A percentile compares a stretch with the other conserved stretches of the same genome.
These are phyloP conservation scores for Wickerhamomyces xylosicus DNA, from an alignment of 805 yeast genomes.

Conservation along the genomic window DNA sequence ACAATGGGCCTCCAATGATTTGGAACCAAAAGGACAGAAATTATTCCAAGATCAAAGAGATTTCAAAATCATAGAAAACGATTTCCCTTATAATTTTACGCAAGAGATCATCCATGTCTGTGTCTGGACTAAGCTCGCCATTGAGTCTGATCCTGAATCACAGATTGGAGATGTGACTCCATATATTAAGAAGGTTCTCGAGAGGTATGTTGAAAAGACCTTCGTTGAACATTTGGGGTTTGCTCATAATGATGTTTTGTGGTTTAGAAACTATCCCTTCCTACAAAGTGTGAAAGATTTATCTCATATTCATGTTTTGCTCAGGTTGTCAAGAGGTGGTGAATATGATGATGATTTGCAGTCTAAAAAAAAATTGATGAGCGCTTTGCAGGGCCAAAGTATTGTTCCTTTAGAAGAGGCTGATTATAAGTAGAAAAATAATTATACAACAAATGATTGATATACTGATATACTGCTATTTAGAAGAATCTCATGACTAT, in stretches of 20 bases:
- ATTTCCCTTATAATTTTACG: constrained; percentile 59
- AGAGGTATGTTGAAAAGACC: constrained; percentile 36
- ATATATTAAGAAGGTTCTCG: constrained; percentile 34
- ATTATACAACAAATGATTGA: too few species aligned
- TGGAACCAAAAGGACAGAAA: constrained; percentile 12
- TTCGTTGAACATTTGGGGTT: constrained; percentile 28
- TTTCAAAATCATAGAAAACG: constrained; percentile 36
- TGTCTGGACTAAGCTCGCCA: constrained; percentile 54
- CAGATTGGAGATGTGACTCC: constrained; percentile 30
- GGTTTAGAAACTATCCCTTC: constrained; percentile 68
- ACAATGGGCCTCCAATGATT: constrained; percentile 32
- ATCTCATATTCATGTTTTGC: constrained; percentile 61
- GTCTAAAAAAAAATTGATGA: too few species aligned
- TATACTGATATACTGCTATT: too few species aligned
- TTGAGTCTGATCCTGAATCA: constrained; percentile 34
- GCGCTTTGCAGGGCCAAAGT: too few species aligned
- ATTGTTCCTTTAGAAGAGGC: too few species aligned
- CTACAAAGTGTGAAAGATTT: constrained; percentile 57
- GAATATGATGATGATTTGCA: too few species aligned
- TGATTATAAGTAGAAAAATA: too few species aligned
- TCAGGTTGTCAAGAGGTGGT: constrained; percentile 18
- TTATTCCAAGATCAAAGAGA: constrained; percentile 22
- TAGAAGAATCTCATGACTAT: too few species aligned
- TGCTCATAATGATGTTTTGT: constrained; percentile 26
- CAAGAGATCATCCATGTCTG: constrained; percentile 44